Base-by-base conservation (phyloP, 495 filamentous ascomycete genomes). In the Letharia lupina region DNA sequence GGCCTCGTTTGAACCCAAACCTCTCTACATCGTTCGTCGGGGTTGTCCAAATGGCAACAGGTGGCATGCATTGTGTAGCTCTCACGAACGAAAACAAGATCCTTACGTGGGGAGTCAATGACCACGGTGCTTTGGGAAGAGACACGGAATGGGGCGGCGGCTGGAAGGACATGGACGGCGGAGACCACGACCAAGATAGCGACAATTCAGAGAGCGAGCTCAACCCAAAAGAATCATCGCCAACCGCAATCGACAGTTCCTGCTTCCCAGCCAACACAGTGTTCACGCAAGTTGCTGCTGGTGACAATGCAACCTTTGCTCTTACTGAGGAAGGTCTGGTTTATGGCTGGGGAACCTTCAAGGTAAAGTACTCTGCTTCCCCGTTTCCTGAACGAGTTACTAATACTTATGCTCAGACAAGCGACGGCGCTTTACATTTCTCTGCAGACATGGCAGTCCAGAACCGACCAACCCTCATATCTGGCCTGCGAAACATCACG, bases 241-340 rank as follows among this genome's bases (percentile, higher is more conserved):
- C 48, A 0, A 13, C 11, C 9, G 48, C 48, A n/a, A 23, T 52
- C 2, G 48, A 52, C 10, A 10, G 31, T 2, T 52, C 23, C 0
- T 52, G 48, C 48, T 52, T 52, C 11, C 48, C 48, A 28, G 8
- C 48, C 8, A 10, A 13, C 20, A 52, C 48, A 10, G 10, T 31
- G 7, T 52, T 52, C 23, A 52, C 48, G 48, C 48, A 52, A 28
- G 48, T 52, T 13, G 48, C 48, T 28, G 48, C 48, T 12, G 48
- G 48, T 12, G 48, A 52, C 23, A 52, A 52, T 52, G 48, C 48
- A 8, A 52, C n/a, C 48, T 52, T 52, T 52, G 48, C 48, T 52
- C 48, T 52, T 4, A 52, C 48, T 23, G 48, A 52, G 10, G n/a
- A 52, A 13, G 48, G 48, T 7, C 48, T 11, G 11, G 48, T 52